A percentile compares a stretch with the other conserved stretches of the same genome.
phyloP scores from a whole-genome alignment of 1,139 yeast species.

The Chernovozyma aurita region DNA sequence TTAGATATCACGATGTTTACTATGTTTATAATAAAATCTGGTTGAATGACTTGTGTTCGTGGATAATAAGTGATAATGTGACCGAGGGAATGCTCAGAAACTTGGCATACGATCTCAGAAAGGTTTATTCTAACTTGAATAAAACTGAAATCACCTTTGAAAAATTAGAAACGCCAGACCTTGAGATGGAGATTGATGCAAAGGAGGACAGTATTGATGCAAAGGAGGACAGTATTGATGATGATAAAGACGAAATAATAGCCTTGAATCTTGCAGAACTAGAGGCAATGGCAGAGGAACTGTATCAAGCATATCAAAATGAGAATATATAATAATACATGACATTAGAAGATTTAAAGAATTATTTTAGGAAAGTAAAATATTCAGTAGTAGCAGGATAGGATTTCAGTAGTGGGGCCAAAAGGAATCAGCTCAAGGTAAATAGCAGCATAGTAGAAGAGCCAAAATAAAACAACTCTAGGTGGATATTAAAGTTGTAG shows the following conservation, averaged over 20 bases:
- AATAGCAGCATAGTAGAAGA: no score
- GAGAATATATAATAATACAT: not conserved
- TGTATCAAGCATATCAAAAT: slow-evolving; percentile 26
- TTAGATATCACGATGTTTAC: slow-evolving; percentile 81
- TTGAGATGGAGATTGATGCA: no score
- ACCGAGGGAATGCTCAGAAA: slow-evolving; percentile 48
- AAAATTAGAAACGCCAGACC: slow-evolving; percentile 20
- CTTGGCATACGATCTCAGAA: slow-evolving; percentile 62
- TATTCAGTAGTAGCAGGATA: no score
- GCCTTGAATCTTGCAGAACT: slow-evolving; percentile 43
- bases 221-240: slow-evolving; percentile 15
- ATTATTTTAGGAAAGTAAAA: no score
- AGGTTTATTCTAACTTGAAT: slow-evolving; percentile 18
- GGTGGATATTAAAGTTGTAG: no score
- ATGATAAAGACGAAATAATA: slow-evolving; percentile 33
- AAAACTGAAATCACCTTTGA: slow-evolving; percentile 36
- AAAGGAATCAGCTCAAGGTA: no score
- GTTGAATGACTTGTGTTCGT: slow-evolving; percentile 75
- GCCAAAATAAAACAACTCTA: no score
- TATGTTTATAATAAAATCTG: slow-evolving; percentile 79
- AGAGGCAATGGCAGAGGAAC: slow-evolving; percentile 52
- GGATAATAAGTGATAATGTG: slow-evolving; percentile 63
- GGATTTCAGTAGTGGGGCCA: no score
- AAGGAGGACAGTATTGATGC: slow-evolving; percentile 13
- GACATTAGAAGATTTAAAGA: no score